A percentile compares a stretch with the other conserved stretches of the same genome.
phyloP scores from a whole-genome alignment of 306 rosid species.

The Albizia julibrissin region DNA sequence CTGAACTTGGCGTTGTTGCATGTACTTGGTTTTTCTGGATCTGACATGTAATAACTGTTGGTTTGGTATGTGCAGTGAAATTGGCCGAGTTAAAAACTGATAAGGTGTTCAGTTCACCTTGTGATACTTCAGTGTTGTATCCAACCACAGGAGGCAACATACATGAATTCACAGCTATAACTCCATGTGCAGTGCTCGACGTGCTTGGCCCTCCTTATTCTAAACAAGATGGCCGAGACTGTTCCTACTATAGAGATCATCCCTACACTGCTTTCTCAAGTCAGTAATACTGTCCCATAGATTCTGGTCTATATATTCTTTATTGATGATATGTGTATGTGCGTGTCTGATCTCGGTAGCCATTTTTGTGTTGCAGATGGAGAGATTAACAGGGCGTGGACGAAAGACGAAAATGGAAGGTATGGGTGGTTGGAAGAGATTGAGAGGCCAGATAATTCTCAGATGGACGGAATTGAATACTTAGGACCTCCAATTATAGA shows the following conservation, averaged over 20 bases:
- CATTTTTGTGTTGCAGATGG: slow-evolving; percentile 36
- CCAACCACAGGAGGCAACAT: slow-evolving; percentile 75
- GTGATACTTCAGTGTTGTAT: slow-evolving; percentile 63
- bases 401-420: slow-evolving; percentile 29
- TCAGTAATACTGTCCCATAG: not conserved
- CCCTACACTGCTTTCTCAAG: slow-evolving; percentile 42
- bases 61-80: slow-evolving; percentile 42
- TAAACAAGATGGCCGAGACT: slow-evolving; percentile 56
- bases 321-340: not conserved
- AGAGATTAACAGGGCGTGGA: slow-evolving; percentile 4
- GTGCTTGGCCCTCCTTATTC: slow-evolving; percentile 84
- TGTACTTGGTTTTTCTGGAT: not conserved
- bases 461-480: slow-evolving; percentile 61
- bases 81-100: slow-evolving; percentile 59
- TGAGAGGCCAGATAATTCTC: slow-evolving; percentile 57
- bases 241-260: slow-evolving; percentile 61
- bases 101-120: slow-evolving; percentile 53
- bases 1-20: slow-evolving; percentile 2
- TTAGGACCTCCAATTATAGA: slow-evolving; percentile 57
- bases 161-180: slow-evolving; percentile 69
- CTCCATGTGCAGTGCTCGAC: slow-evolving; percentile 75
- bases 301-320: not conserved
- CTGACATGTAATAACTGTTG: not conserved
- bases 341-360: not conserved
- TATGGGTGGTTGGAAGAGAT: slow-evolving; percentile 75